A percentile compares a stretch with the other conserved stretches of the same genome.
These are phyloP conservation scores for Scedosporium minutisporum DNA, from an alignment of 2,329 filamentous ascomycete species.

Conservation along the genomic window DNA sequence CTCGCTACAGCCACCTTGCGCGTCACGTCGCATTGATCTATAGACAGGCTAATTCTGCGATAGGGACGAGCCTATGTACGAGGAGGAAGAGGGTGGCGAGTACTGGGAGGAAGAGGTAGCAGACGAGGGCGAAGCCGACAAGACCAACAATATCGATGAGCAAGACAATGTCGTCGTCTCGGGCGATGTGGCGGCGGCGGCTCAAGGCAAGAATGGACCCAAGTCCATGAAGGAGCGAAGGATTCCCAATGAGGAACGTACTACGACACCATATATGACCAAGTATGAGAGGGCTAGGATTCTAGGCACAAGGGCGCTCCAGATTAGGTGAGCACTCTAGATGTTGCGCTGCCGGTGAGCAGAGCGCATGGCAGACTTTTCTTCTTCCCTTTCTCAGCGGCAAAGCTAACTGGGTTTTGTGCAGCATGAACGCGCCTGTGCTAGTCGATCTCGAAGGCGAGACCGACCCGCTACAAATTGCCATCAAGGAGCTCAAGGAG, in stretches of 20 bases:
- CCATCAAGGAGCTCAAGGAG: constrained; percentile 91
- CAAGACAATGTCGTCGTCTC: constrained; percentile 51
- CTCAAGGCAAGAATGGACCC: constrained; percentile 41
- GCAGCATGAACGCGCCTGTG: constrained; percentile 92
- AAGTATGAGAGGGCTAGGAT: constrained; percentile 97
- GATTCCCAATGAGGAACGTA: constrained; percentile 78
- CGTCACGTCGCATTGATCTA: background rate
- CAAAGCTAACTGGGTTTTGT: constrained; percentile 11
- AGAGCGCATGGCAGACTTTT: background rate
- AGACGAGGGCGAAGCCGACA: constrained; percentile 40
- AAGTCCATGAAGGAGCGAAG: constrained; percentile 68
- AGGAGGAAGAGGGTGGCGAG: constrained; percentile 57
- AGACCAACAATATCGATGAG: constrained; percentile 43
- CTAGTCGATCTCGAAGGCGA: constrained; percentile 95
- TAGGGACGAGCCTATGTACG: constrained; percentile 62
- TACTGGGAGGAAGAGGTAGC: constrained; percentile 47
- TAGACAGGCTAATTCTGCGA: constrained; percentile 12
- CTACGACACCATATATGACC: constrained; percentile 97
- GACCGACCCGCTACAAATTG: constrained; percentile 94
- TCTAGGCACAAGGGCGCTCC: constrained; percentile 81
- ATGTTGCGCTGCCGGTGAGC: background rate
- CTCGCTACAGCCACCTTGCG: background rate
- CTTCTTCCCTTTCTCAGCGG: constrained; percentile 6
- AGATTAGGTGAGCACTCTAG: constrained; percentile 68
- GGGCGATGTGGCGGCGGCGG: constrained; percentile 52